Conservation (phyloP, 257 asterid species). For the Thymus quinquecostatus region DNA sequence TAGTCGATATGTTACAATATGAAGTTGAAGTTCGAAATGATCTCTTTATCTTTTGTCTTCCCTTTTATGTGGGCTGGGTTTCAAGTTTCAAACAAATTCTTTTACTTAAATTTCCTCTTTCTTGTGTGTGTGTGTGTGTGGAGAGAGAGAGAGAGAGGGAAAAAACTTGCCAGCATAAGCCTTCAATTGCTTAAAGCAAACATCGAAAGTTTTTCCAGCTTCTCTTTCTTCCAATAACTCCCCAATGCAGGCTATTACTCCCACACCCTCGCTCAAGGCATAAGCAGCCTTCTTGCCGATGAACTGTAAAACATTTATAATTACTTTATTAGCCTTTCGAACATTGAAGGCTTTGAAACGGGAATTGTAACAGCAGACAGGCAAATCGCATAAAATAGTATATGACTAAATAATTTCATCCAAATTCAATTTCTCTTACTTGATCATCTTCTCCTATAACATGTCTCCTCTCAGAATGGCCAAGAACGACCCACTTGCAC, state of each 20-base stretch:
- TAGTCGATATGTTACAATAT: neutral
- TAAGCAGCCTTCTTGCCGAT: conserved; percentile 97
- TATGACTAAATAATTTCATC: neutral
- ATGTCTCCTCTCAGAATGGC: conserved; percentile 97
- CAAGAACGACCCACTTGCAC: conserved; percentile 95
- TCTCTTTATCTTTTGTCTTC: neutral
- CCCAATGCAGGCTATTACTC: conserved; percentile 96
- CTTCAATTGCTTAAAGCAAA: conserved; percentile 84
- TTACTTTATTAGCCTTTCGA: conserved; percentile 33
- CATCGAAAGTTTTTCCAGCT: conserved; percentile 95
- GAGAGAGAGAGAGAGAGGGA: neutral
- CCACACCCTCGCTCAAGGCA: conserved; percentile 87
- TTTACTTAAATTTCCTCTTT: neutral
- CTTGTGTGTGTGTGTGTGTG: neutral
- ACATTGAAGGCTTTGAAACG: conserved; percentile 9
- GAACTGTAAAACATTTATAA: conserved; percentile 54
- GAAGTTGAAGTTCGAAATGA: neutral
- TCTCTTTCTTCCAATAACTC: conserved; percentile 94
- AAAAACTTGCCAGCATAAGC: conserved; percentile 74
- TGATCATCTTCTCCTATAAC: conserved; percentile 87
- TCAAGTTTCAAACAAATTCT: neutral
- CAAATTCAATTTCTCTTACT: conserved; percentile 47
- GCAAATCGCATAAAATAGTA: conserved; percentile 13
- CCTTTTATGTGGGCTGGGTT: neutral
- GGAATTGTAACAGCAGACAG: conserved; percentile 25